Conservation (phyloP, 1,284 basidiomycete genomes). For the Cryptococcus hybrid region DNA sequence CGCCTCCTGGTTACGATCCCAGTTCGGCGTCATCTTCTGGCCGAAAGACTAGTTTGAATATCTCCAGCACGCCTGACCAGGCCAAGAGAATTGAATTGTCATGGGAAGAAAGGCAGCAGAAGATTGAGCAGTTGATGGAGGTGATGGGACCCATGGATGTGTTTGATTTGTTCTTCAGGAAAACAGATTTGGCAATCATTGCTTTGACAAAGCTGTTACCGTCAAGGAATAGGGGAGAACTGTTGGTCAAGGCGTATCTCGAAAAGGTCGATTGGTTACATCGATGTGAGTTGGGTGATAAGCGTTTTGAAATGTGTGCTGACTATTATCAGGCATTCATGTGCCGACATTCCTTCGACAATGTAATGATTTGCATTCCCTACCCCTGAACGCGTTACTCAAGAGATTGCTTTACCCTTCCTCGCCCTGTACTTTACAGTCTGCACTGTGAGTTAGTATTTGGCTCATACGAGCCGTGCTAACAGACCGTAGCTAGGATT, state of each 20-base stretch:
- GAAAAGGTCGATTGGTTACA: constrained; percentile 51
- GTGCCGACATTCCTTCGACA: constrained; percentile 48
- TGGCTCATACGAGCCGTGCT: background rate
- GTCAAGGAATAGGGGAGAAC: constrained; percentile 40
- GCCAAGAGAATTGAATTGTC: constrained; percentile 10
- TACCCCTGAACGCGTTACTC: constrained; percentile 40
- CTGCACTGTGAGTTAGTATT: constrained; percentile 34
- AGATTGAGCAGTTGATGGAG: constrained; percentile 38
- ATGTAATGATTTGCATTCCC: constrained; percentile 48
- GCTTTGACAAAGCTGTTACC: constrained; percentile 46
- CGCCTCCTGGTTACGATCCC: background rate
- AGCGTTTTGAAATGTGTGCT: background rate
- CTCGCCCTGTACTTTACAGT: constrained; percentile 46
- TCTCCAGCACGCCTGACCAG: background rate
- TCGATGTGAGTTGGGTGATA: constrained; percentile 35
- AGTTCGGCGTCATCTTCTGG: background rate
- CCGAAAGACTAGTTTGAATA: background rate
- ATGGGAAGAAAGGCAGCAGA: constrained; percentile 27
- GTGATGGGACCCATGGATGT: constrained; percentile 44
- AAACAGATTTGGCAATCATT: constrained; percentile 44
- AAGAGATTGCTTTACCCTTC: constrained; percentile 49
- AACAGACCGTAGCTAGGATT: constrained; percentile 37
- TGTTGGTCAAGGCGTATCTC: constrained; percentile 46
- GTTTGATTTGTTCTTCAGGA: constrained; percentile 43
- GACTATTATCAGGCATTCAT: constrained; percentile 28